A percentile compares a stretch with the other conserved stretches of the same genome.
These are phyloP conservation scores for Berkeleyomyces basicola DNA, from an alignment of 2,329 filamentous ascomycete species.

Conservation along the genomic window DNA sequence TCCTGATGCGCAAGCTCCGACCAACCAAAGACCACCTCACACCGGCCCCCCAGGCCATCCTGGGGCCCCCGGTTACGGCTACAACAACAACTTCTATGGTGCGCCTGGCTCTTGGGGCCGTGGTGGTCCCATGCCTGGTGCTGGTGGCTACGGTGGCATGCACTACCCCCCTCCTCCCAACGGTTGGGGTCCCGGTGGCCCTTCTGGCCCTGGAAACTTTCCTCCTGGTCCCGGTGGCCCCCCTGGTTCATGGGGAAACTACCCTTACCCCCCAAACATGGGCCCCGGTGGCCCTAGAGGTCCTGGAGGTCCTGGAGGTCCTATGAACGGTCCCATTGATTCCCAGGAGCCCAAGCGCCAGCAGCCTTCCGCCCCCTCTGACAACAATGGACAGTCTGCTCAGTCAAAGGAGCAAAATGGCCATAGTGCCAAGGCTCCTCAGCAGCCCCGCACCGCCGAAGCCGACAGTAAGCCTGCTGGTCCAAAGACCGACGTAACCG, in stretches of 20 bases:
- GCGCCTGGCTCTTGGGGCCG: slow-evolving; percentile 39
- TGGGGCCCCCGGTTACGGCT: slow-evolving; percentile 10
- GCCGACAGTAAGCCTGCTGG: slow-evolving; percentile 20
- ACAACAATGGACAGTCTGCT: slow-evolving; percentile 30
- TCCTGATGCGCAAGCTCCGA: slow-evolving; percentile 9
- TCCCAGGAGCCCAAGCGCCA: slow-evolving; percentile 14
- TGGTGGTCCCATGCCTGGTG: slow-evolving; percentile 27
- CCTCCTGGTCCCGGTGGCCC: slow-evolving; percentile 40
- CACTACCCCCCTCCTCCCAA: slow-evolving; percentile 51
- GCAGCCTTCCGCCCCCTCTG: slow-evolving; percentile 11
- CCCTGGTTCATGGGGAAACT: slow-evolving; percentile 38
- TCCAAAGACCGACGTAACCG: slow-evolving; percentile 23
- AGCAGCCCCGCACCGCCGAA: not conserved
- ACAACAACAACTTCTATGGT: slow-evolving; percentile 31
- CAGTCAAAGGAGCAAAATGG: not conserved
- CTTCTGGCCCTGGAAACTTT: slow-evolving; percentile 53
- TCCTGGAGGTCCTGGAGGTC: not conserved
- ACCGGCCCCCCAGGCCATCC: slow-evolving; percentile 6
- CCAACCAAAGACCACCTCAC: slow-evolving; percentile 1
- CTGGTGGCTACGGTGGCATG: slow-evolving; percentile 33
- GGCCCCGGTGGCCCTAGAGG: slow-evolving; percentile 7
- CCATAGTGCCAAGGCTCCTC: not conserved
- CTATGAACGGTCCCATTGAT: slow-evolving; percentile 10
- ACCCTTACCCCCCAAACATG: slow-evolving; percentile 39
- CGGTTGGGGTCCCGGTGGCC: slow-evolving; percentile 64